A percentile compares a stretch with the other conserved stretches of the same genome.
phyloP scores from a whole-genome alignment of 2,329 filamentous ascomycete species.

The Aureobasidium namibiae region DNA sequence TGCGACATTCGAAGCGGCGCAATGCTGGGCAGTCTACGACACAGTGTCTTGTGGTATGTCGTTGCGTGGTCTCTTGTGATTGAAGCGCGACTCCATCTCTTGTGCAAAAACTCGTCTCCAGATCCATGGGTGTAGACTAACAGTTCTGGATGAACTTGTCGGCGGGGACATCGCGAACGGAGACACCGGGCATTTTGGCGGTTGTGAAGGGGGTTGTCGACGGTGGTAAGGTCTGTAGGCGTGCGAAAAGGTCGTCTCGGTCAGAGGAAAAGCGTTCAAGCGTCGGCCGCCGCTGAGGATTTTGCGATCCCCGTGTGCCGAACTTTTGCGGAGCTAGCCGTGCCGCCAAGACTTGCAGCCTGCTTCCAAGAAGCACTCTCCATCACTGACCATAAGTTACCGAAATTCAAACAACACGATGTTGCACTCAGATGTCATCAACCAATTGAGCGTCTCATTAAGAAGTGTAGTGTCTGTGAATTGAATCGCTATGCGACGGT shows the following conservation, averaged over 20 bases:
- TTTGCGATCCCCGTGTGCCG: slow-evolving; percentile 7
- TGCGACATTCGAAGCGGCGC: background rate
- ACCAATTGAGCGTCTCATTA: background rate
- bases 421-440: too few species aligned
- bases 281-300: background rate
- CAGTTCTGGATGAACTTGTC: slow-evolving; percentile 86
- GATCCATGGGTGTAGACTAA: background rate
- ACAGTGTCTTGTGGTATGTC: background rate
- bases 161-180: slow-evolving; percentile 42
- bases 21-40: background rate
- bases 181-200: slow-evolving; percentile 73
- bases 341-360: background rate
- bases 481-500: background rate
- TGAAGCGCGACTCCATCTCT: background rate
- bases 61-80: background rate
- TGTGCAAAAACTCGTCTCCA: slow-evolving; percentile 2
- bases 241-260: slow-evolving; percentile 7
- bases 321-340: background rate
- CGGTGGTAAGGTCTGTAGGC: slow-evolving; percentile 9
- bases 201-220: slow-evolving; percentile 28
- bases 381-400: too few species aligned
- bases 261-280: background rate
- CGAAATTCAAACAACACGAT: too few species aligned
- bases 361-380: too few species aligned
- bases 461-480: background rate